Conservation (phyloP, 305 asterid species). For the Solanum hybrid region DNA sequence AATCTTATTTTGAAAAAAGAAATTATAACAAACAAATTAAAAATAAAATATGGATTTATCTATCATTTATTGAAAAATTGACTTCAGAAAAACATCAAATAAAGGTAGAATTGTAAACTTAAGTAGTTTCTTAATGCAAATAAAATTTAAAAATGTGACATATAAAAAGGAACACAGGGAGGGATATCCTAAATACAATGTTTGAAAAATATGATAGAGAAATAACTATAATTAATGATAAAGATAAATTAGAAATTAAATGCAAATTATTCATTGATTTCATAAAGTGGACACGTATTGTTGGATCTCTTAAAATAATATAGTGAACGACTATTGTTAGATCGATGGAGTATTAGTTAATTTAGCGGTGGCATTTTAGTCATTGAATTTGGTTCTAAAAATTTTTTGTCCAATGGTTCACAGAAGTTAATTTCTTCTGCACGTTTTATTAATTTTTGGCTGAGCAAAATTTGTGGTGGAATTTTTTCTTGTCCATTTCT, state of each 20-base stretch:
- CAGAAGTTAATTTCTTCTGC: neutral
- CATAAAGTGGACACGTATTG: neutral
- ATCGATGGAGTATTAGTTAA: no score
- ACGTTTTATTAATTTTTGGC: neutral
- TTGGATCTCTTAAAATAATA: no score
- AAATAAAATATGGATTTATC: no score
- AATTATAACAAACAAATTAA: no score
- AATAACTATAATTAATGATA: no score
- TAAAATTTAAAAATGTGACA: no score
- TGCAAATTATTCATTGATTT: neutral
- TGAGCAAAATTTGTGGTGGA: neutral
- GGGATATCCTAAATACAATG: neutral
- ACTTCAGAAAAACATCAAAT: neutral
- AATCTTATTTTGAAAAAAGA: no score
- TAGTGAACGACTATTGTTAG: neutral
- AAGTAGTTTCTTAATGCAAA: neutral
- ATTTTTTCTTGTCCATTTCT: neutral
- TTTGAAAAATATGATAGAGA: neutral
- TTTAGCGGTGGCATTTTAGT: neutral
- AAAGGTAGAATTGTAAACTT: no score
- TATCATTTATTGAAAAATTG: no score
- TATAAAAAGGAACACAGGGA: neutral
- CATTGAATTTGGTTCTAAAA: neutral
- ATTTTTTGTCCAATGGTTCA: neutral
- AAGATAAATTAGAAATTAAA: no score